These are phyloP conservation scores for Ogataea ganodermae DNA, from an alignment of 805 yeast species.

Conservation along the genomic window DNA sequence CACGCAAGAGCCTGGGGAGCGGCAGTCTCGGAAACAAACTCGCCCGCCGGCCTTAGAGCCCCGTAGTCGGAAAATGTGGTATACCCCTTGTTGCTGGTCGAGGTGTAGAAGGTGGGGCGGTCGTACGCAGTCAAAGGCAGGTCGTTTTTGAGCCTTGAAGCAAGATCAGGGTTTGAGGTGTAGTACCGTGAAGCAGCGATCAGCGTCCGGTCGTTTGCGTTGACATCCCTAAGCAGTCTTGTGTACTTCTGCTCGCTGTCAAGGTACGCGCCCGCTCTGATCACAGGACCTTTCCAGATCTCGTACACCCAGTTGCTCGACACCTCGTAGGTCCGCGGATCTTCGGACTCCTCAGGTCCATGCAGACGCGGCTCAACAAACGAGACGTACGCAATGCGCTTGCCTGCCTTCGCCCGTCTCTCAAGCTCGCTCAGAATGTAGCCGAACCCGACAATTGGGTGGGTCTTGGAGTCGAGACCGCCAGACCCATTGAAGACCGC, in stretches of 20 bases:
- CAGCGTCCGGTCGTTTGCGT: conserved; percentile 33
- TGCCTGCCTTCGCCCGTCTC: conserved; percentile 38
- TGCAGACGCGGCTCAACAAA: conserved; percentile 74
- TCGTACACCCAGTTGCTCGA: conserved; percentile 1
- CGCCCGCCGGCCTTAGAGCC: no score
- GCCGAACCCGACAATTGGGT: conserved; percentile 1
- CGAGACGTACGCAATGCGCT: conserved; percentile 32
- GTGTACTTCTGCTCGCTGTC: neutral
- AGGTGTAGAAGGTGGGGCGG: conserved; percentile 41
- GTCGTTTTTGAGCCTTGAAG: conserved; percentile 39
- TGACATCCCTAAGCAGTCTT: conserved; percentile 2
- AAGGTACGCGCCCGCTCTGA: conserved; percentile 14
- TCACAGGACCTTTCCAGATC: conserved; percentile 12
- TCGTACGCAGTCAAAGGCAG: conserved; percentile 39
- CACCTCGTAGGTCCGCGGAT: neutral
- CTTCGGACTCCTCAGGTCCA: conserved; percentile 32
- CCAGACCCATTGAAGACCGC: conserved; percentile 28
- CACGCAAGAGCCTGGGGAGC: no score
- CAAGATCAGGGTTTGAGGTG: conserved; percentile 48
- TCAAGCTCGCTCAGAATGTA: neutral
- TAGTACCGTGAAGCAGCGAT: conserved; percentile 43
- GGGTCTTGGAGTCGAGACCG: conserved; percentile 11
- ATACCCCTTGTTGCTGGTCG: neutral
- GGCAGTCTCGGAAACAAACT: no score
- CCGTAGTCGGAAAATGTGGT: no score